Conservation (phyloP, 768 basidiomycete genomes). For the Xanthoconium stramineum region DNA sequence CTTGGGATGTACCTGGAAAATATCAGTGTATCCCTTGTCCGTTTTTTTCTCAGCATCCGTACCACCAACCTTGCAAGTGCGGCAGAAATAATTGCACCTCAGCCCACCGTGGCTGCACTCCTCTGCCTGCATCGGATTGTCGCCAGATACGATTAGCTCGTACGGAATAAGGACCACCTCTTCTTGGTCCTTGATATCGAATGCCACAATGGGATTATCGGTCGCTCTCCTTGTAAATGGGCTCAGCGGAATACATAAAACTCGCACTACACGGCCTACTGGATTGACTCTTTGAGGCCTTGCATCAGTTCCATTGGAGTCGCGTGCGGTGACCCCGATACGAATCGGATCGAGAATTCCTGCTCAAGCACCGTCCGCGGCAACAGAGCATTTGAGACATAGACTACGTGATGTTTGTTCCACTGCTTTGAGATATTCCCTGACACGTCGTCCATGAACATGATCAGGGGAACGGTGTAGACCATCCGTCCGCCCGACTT, state of each 20-base stretch:
- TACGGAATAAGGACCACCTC: conserved; percentile 26
- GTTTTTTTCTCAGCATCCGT: conserved; percentile 19
- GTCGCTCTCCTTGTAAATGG: conserved; percentile 1
- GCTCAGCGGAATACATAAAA: no score
- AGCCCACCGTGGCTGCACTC: conserved; percentile 33
- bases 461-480: conserved; percentile 22
- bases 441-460: conserved; percentile 37
- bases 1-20: conserved; percentile 16
- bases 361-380: conserved; percentile 31
- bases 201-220: conserved; percentile 1
- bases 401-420: no score
- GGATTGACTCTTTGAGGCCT: conserved; percentile 27
- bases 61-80: conserved; percentile 23
- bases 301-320: conserved; percentile 33
- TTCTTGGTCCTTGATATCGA: conserved; percentile 20
- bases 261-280: conserved; percentile 6
- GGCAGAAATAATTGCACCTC: conserved; percentile 21
- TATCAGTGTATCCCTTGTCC: conserved; percentile 23
- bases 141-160: conserved; percentile 6
- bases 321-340: conserved; percentile 34
- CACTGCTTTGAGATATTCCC: not conserved
- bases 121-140: no score
- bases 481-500: conserved; percentile 8
- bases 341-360: conserved; percentile 28
- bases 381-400: conserved; percentile 19